phyloP scores from a whole-genome alignment of 2,329 filamentous ascomycete species.

The Ramularia endophylla region DNA sequence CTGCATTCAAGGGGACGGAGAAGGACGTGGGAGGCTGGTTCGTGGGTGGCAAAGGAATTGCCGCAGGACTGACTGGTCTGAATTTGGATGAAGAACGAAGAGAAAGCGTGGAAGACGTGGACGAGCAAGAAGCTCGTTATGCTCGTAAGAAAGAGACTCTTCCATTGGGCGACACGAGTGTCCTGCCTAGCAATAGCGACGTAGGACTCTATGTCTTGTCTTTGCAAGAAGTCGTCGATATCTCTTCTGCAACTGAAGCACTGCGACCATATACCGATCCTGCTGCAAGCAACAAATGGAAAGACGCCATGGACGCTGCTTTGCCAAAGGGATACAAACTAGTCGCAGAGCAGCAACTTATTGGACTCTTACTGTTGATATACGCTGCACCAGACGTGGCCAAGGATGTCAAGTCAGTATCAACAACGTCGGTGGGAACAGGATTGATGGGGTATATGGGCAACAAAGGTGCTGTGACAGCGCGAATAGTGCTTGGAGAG shows the following conservation, averaged over 20 bases:
- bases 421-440: constrained; percentile 75
- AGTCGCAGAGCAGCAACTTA: constrained; percentile 75
- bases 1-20: constrained; percentile 74
- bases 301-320: constrained; percentile 64
- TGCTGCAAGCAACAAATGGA: constrained; percentile 69
- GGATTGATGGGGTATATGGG: constrained; percentile 89
- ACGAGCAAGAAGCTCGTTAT: constrained; percentile 43
- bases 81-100: constrained; percentile 24
- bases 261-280: constrained; percentile 71
- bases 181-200: constrained; percentile 55
- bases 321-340: constrained; percentile 72
- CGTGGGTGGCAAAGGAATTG: constrained; percentile 65
- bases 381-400: constrained; percentile 76
- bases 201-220: constrained; percentile 86
- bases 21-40: constrained; percentile 90
- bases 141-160: constrained; percentile 39
- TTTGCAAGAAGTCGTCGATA: constrained; percentile 85
- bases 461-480: constrained; percentile 87
- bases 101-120: constrained; percentile 37
- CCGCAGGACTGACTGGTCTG: constrained; percentile 55
- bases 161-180: constrained; percentile 40
- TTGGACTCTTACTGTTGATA: constrained; percentile 76
- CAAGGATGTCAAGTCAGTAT: constrained; percentile 75
- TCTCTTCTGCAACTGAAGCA: constrained; percentile 73
- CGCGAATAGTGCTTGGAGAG: constrained; percentile 78